Percentiles rank a stretch among this genome's conserved stretches.
Evolutionary conservation across 1,139 yeast species (phyloP).

Genomic region (Torulaspora pretoriensis): DNA sequence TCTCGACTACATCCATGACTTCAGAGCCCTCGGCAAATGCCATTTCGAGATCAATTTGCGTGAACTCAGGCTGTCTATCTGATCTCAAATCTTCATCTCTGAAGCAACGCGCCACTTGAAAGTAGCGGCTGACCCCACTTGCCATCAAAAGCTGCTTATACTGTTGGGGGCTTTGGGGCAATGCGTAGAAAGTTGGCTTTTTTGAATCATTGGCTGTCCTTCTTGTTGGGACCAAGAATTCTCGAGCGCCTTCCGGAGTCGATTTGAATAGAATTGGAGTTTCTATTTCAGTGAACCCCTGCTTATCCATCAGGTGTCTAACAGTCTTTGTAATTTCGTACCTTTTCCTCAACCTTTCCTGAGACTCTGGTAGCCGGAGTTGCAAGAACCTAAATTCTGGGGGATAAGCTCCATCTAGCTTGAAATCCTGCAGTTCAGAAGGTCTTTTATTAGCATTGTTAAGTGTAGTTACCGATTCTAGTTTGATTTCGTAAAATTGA

Average conservation of each 20-base stretch:
- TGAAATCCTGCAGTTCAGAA: slow-evolving; percentile 61
- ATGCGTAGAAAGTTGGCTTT: slow-evolving; percentile 65
- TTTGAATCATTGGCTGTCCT: slow-evolving; percentile 23
- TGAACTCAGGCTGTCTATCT: slow-evolving; percentile 96
- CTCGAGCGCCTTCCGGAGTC: slow-evolving; percentile 98
- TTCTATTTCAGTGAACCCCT: slow-evolving; percentile 72
- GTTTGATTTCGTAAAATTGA: slow-evolving; percentile 52
- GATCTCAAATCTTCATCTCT: slow-evolving; percentile 93
- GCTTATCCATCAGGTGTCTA: slow-evolving; percentile 48
- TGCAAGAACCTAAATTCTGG: slow-evolving; percentile 79
- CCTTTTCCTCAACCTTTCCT: slow-evolving; percentile 55
- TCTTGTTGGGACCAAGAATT: slow-evolving; percentile 89
- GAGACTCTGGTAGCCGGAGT: slow-evolving; percentile 59
- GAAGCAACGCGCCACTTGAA: slow-evolving; percentile 89
- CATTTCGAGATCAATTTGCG: slow-evolving; percentile 94
- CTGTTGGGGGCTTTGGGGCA: slow-evolving; percentile 97
- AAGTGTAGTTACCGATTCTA: slow-evolving; percentile 50
- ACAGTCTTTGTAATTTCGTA: slow-evolving; percentile 56
- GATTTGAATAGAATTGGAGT: slow-evolving; percentile 91
- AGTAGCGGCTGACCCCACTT: slow-evolving; percentile 80
- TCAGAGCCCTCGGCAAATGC: slow-evolving; percentile 68
- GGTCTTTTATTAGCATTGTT: slow-evolving; percentile 67
- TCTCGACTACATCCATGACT: slow-evolving; percentile 63
- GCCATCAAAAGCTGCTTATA: slow-evolving; percentile 94
- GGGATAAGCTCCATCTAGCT: slow-evolving; percentile 51